A percentile compares a stretch with the other conserved stretches of the same genome.
These are phyloP conservation scores for Lophiotrema nucula DNA, from an alignment of 495 filamentous ascomycete genomes.

Conservation along the genomic window DNA sequence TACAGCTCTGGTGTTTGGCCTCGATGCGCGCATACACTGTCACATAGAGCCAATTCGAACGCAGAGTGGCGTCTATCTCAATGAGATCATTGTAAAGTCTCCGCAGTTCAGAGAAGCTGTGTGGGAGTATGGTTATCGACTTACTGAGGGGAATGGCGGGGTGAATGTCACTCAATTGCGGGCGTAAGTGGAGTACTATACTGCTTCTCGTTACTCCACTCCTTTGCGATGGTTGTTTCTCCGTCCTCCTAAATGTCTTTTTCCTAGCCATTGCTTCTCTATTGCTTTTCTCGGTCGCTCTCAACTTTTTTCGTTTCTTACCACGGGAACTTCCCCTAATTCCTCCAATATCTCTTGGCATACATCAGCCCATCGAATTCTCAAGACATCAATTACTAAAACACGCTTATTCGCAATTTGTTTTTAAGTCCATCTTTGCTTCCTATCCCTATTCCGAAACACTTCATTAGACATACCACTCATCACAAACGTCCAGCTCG, in stretches of 20 bases:
- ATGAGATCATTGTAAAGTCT: slow-evolving; percentile 77
- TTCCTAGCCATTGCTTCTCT: no score
- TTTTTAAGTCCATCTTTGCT: background rate
- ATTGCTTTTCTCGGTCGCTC: no score
- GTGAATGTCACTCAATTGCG: slow-evolving; percentile 74
- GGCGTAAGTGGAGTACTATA: slow-evolving; percentile 59
- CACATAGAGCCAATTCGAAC: slow-evolving; percentile 62
- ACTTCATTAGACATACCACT: background rate
- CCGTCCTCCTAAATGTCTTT: background rate
- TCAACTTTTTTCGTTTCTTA: no score
- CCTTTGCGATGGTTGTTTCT: background rate
- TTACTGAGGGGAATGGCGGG: slow-evolving; percentile 67
- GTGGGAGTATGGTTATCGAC: slow-evolving; percentile 79
- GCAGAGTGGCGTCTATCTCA: slow-evolving; percentile 55
- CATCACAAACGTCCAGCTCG: slow-evolving; percentile 15
- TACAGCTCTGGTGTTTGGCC: slow-evolving; percentile 87
- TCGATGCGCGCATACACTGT: slow-evolving; percentile 90
- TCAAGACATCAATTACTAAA: background rate
- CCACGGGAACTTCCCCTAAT: no score
- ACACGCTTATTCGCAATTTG: background rate
- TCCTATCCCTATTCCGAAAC: background rate
- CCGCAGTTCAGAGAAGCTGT: slow-evolving; percentile 84
- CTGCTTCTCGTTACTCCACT: background rate
- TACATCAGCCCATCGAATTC: background rate
- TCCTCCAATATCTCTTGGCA: background rate